phyloP scores from a whole-genome alignment of 2,329 filamentous ascomycete species.

The Periconia sp. region DNA sequence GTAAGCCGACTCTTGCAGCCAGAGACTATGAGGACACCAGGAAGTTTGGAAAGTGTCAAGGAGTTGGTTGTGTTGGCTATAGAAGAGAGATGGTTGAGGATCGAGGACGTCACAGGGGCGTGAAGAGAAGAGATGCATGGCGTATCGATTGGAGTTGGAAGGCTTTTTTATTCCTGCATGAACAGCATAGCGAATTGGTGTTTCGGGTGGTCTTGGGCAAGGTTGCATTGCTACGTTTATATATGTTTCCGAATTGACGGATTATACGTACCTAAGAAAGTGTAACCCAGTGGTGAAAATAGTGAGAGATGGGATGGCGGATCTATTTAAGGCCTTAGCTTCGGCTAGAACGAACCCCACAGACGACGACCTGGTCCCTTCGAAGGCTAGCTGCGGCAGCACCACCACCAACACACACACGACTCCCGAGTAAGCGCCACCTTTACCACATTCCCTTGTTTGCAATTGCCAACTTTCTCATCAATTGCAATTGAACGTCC shows the following conservation, averaged over 20 bases:
- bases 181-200: neutral
- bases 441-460: neutral
- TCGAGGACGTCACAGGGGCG: constrained; percentile 32
- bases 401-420: neutral
- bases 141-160: neutral
- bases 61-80: constrained; percentile 39
- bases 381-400: neutral
- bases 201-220: neutral
- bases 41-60: constrained; percentile 28
- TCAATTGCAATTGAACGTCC: constrained; percentile 1
- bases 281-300: neutral
- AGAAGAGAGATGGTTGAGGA: constrained; percentile 37
- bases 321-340: neutral
- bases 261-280: neutral
- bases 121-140: neutral
- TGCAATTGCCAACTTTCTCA: neutral
- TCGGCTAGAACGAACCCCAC: constrained; percentile 4
- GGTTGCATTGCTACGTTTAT: neutral
- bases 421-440: neutral
- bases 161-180: neutral
- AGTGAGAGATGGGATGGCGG: neutral
- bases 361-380: neutral
- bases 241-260: neutral
- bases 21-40: constrained; percentile 28
- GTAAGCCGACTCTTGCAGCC: constrained; percentile 45